Conservation (phyloP, 2,329 filamentous ascomycete genomes). For the Rugonectria rugulosa region DNA sequence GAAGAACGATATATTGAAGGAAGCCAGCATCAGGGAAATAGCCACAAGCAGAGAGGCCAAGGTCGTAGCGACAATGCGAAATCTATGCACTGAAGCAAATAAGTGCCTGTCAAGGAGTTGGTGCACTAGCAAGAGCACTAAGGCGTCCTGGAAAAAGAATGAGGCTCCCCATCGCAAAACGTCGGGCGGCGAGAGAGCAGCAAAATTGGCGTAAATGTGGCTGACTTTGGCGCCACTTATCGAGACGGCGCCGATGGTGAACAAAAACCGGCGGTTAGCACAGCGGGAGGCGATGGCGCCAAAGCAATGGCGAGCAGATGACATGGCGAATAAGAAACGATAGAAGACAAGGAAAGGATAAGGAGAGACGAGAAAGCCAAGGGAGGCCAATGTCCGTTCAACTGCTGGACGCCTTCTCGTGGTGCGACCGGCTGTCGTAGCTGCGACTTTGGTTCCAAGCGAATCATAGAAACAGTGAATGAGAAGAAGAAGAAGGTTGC, state of each 20-base stretch:
- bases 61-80: conserved; percentile 24
- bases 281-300: conserved; percentile 36
- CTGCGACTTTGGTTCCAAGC: no score
- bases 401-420: no score
- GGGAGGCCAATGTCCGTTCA: no score
- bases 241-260: conserved; percentile 41
- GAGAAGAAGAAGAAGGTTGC: no score
- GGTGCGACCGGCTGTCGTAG: no score
- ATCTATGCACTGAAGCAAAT: conserved; percentile 24
- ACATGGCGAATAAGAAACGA: no score
- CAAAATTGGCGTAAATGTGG: conserved; percentile 44
- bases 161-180: conserved; percentile 43
- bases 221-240: conserved; percentile 42
- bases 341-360: no score
- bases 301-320: no score
- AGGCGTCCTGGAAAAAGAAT: conserved; percentile 46
- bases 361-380: no score
- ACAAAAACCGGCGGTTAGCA: conserved; percentile 43
- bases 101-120: conserved; percentile 41
- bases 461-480: no score
- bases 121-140: conserved; percentile 42
- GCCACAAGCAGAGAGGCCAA: no score
- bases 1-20: conserved; percentile 43
- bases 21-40: conserved; percentile 28
- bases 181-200: conserved; percentile 40